phyloP scores from a whole-genome alignment of 2,329 filamentous ascomycete species.

The Penicillium sp. region DNA sequence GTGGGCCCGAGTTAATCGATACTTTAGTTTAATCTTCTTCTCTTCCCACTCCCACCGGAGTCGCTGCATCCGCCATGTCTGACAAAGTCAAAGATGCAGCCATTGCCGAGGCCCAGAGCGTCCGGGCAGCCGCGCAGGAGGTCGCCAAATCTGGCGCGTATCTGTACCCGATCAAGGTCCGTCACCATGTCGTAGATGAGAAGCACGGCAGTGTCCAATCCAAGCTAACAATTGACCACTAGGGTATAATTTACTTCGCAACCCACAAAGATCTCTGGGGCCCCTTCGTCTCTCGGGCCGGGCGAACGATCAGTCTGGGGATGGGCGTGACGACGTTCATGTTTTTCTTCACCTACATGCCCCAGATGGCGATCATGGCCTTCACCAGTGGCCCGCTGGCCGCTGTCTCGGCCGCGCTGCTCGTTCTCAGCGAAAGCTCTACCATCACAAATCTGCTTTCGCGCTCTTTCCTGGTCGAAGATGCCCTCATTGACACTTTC shows the following conservation, averaged over 20 bases:
- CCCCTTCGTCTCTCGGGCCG: constrained; percentile 56
- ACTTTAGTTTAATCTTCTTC: no score
- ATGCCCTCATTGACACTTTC: constrained; percentile 83
- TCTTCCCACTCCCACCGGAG: no score
- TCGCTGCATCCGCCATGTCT: constrained; percentile 36
- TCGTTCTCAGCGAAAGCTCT: constrained; percentile 58
- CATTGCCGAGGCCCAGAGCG: constrained; percentile 67
- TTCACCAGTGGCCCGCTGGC: constrained; percentile 78
- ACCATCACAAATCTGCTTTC: constrained; percentile 53
- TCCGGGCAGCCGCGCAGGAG: constrained; percentile 62
- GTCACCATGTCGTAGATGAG: no score
- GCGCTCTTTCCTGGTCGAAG: constrained; percentile 72
- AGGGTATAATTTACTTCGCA: constrained; percentile 62
- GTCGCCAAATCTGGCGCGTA: constrained; percentile 75
- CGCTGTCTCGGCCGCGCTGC: constrained; percentile 58
- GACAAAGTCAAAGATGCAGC: constrained; percentile 58
- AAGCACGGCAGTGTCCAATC: no score
- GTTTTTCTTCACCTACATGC: constrained; percentile 84
- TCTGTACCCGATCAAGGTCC: constrained; percentile 75
- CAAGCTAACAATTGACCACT: not conserved
- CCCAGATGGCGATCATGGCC: constrained; percentile 76
- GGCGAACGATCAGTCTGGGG: constrained; percentile 66
- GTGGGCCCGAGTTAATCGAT: no score
- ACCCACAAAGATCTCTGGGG: constrained; percentile 58
- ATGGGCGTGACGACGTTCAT: constrained; percentile 70